Evolutionary conservation across 345 rosid species (phyloP).

Genomic region (Excoecaria agallocha): DNA sequence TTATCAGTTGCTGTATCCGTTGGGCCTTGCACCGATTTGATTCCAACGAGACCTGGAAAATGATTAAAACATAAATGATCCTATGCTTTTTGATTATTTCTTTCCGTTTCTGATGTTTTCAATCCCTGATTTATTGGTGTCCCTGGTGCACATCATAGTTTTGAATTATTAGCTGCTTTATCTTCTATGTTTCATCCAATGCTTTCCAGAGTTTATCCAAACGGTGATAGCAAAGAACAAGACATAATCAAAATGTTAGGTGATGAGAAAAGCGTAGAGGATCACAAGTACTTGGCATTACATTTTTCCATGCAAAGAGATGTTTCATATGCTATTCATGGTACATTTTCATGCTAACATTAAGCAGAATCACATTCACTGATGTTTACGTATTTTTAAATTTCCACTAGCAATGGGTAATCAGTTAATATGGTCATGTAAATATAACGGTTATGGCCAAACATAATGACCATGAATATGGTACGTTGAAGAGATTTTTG

Average conservation of each 20-base stretch:
- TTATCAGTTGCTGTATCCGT: not conserved
- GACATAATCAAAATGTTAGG: not conserved
- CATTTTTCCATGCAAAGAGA: too few species aligned
- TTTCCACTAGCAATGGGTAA: not conserved
- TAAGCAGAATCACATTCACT: too few species aligned
- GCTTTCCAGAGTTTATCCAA: not conserved
- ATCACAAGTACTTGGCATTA: too few species aligned
- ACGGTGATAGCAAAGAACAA: not conserved
- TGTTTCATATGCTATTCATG: too few species aligned
- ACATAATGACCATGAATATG: not conserved
- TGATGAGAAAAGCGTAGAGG: not conserved
- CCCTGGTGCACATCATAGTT: not conserved
- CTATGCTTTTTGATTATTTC: not conserved
- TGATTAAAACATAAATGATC: too few species aligned
- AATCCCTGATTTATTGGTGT: not conserved
- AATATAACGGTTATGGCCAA: not conserved
- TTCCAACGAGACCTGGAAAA: not conserved
- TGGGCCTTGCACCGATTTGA: not conserved
- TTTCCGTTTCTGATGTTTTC: not conserved
- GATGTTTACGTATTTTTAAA: too few species aligned
- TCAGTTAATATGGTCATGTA: not conserved
- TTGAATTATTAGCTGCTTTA: not conserved
- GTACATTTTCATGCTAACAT: too few species aligned
- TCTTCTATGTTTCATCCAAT: not conserved
- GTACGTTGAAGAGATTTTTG: not conserved